These are phyloP conservation scores for Colletotrichum sp. DNA, from an alignment of 2,329 filamentous ascomycete species.

Conservation along the genomic window DNA sequence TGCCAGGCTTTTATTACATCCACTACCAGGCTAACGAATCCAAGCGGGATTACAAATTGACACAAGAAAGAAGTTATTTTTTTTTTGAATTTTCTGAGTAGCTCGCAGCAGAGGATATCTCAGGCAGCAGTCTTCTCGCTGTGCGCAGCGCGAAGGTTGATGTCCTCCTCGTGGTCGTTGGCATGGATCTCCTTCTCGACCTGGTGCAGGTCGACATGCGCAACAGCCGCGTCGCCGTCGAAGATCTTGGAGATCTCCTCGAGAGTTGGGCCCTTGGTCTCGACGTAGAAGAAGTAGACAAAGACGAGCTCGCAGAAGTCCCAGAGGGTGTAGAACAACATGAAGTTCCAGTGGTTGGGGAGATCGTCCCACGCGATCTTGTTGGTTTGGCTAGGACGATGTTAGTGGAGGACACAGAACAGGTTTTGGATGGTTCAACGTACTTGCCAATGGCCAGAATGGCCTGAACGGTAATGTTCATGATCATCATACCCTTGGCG, in stretches of 20 bases:
- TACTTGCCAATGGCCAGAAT: conserved; percentile 66
- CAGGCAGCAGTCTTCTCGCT: conserved; percentile 26
- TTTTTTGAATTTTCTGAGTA: background rate
- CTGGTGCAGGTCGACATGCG: conserved; percentile 58
- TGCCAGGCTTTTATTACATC: conserved; percentile 5
- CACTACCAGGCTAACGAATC: background rate
- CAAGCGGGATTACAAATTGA: conserved; percentile 5
- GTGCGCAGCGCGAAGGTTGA: conserved; percentile 23
- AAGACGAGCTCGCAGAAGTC: conserved; percentile 64
- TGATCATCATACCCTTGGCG: conserved; percentile 66
- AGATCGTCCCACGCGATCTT: conserved; percentile 66
- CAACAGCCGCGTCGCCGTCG: conserved; percentile 66
- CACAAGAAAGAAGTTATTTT: background rate
- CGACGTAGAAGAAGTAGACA: conserved; percentile 71
- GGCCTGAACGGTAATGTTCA: conserved; percentile 69
- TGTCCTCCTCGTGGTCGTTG: conserved; percentile 39
- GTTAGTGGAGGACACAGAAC: background rate
- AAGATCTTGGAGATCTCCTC: conserved; percentile 76
- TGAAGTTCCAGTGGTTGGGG: conserved; percentile 67
- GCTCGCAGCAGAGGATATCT: background rate
- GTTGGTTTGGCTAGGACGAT: conserved; percentile 60
- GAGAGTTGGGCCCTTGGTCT: conserved; percentile 73
- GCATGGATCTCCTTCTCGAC: conserved; percentile 58
- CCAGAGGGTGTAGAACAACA: conserved; percentile 70
- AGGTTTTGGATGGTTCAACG: conserved; percentile 29